Evolutionary conservation across 140 eudicot genomes (phyloP).

Genomic region (Bidens hawaiensis): DNA sequence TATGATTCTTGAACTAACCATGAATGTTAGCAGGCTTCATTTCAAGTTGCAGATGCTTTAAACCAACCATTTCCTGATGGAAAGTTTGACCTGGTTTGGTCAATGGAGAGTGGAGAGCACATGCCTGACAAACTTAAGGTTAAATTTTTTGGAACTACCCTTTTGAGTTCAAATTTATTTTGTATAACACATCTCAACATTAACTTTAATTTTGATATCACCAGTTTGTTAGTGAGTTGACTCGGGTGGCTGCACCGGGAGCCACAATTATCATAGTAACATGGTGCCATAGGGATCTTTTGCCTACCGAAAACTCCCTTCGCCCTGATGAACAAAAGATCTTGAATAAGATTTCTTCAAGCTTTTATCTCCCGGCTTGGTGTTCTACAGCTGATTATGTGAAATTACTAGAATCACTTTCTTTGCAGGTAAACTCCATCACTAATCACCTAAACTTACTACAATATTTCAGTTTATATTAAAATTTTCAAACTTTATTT

Average conservation of each 20-base stretch:
- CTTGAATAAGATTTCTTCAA: constrained; percentile 59
- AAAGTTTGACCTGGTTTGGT: constrained; percentile 71
- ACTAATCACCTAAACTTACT: neutral
- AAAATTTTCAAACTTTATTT: neutral
- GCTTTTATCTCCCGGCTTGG: constrained; percentile 84
- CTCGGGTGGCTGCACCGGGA: constrained; percentile 74
- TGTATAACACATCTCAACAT: constrained; percentile 21
- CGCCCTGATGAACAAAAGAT: constrained; percentile 59
- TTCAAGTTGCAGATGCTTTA: constrained; percentile 90
- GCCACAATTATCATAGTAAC: constrained; percentile 81
- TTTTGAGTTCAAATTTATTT: constrained; percentile 30
- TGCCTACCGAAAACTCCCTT: constrained; percentile 61
- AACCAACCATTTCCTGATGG: constrained; percentile 78
- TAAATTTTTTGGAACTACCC: neutral
- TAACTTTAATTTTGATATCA: constrained; percentile 2
- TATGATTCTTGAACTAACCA: constrained; percentile 13
- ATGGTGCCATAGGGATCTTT: constrained; percentile 88
- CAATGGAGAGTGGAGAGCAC: constrained; percentile 91
- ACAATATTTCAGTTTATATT: neutral
- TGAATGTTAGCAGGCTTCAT: constrained; percentile 52
- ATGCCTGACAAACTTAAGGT: constrained; percentile 83
- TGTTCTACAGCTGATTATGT: constrained; percentile 83
- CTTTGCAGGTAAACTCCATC: constrained; percentile 53
- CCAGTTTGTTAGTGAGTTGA: constrained; percentile 49
- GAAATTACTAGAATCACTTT: constrained; percentile 54